These are phyloP conservation scores for Fusarium cyanostomum DNA, from an alignment of 2,329 filamentous ascomycete species.

Conservation along the genomic window DNA sequence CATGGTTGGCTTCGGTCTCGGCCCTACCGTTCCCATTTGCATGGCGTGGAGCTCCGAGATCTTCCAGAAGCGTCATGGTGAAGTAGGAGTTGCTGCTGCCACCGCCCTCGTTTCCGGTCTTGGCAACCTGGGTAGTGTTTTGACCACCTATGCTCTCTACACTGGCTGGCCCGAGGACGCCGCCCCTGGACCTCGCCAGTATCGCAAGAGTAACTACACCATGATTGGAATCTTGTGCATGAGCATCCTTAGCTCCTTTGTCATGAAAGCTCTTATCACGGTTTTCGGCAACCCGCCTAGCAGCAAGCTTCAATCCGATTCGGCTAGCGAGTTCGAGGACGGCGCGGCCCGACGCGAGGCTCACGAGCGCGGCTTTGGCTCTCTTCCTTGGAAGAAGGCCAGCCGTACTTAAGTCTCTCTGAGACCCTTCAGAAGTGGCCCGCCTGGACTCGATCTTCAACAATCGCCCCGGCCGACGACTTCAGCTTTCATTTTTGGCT, in stretches of 20 bases:
- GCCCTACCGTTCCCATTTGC: constrained; percentile 89
- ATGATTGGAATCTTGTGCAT: constrained; percentile 87
- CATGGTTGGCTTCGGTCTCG: constrained; percentile 89
- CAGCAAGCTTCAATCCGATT: constrained; percentile 55
- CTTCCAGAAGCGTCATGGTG: constrained; percentile 88
- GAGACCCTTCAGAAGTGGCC: constrained; percentile 2
- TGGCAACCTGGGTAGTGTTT: constrained; percentile 85
- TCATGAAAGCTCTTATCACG: constrained; percentile 74
- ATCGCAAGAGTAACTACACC: constrained; percentile 82
- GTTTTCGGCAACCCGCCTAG: constrained; percentile 64
- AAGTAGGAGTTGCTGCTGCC: constrained; percentile 89
- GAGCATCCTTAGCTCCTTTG: constrained; percentile 77
- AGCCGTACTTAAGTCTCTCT: constrained; percentile 38
- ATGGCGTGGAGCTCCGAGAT: constrained; percentile 95
- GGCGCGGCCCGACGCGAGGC: constrained; percentile 68
- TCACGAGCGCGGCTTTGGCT: constrained; percentile 66
- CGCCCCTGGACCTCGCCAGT: constrained; percentile 72
- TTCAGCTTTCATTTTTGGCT: constrained; percentile 16
- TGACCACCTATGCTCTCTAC: constrained; percentile 90
- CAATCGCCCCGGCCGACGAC: constrained; percentile 29
- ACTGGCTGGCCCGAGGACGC: constrained; percentile 85
- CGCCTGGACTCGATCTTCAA: constrained; percentile 44
- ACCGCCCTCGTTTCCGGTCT: constrained; percentile 86
- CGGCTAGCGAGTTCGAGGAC: constrained; percentile 61
- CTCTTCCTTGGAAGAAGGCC: constrained; percentile 49